Base-by-base conservation (phyloP, 192 early-diverging fungal species). In the Jimgerdemannia lactiflua region DNA sequence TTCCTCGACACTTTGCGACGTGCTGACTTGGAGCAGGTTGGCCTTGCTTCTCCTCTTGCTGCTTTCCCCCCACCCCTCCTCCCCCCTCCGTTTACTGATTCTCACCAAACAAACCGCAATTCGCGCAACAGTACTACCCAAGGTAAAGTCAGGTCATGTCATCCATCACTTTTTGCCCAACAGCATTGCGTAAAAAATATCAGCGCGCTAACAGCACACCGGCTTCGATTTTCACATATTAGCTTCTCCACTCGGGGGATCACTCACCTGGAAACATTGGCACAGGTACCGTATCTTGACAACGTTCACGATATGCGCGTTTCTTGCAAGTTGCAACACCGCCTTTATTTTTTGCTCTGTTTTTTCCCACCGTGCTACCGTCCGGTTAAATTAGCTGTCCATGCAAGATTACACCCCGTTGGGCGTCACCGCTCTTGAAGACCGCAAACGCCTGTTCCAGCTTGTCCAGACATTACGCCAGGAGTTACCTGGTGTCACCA, bases 321-420 rank as follows among this genome's bases (percentile, higher is more conserved):
- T 14, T 39, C 54, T 43, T 64, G n/a, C 43, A 14, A 42, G 63
- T 63, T 29, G 3, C 49, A 39, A 29, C 42, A 40, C 39, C 64
- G 4, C 43, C 67, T 43, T 73, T 73, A 3, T 73, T 73, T 68
- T 59, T 39, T 39, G 41, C 64, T n/a, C 4, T 72, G 43, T 8
- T 64, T 20, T 64, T 8, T 64, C 41, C 8, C 1, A 20, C 20
- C 43, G 19, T 73, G 54, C 11, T 8, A n/a, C 9, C 14, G 2
- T 64, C 65, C 9, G n/a, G 8, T 73, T 73, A 71, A 6, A 74
- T 29, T 82, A 92, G 85, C 83, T 95, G 70, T 92, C 90, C n/a
- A 94, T 95, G 92, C 92, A 94, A 74, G 92, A 90, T 73, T 90
- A 89, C 71, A 83, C 78, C 42, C 77, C 77, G 42, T 68, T 90